phyloP scores from a whole-genome alignment of 139 green algal genomes.

The Edaphochlamys debaryana region DNA sequence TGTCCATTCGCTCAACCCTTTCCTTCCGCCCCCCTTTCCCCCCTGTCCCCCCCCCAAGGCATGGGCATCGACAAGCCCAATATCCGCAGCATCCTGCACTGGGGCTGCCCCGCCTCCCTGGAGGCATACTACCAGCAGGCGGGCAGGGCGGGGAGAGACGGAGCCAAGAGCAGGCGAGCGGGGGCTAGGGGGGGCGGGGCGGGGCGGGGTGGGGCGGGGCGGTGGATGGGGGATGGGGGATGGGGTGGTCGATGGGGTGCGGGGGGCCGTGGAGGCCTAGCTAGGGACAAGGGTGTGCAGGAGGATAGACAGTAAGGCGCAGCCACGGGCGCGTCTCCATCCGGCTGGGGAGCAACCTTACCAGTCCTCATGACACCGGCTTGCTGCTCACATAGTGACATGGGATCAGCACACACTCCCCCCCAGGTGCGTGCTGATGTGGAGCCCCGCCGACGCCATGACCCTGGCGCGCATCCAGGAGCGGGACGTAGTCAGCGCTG shows the following conservation, averaged over 20 bases:
- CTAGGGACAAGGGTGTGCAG: too few relatives aligned
- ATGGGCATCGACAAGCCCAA: conserved; percentile 81
- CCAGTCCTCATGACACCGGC: too few relatives aligned
- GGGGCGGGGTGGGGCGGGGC: too few relatives aligned
- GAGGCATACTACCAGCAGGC: conserved; percentile 59
- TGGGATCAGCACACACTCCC: too few relatives aligned
- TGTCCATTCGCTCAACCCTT: background rate
- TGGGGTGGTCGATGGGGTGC: background rate
- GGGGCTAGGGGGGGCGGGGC: too few relatives aligned
- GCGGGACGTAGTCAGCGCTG: conserved; percentile 4
- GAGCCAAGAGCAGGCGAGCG: conserved; percentile 7
- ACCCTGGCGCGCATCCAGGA: conserved; percentile 48
- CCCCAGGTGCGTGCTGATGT: conserved; percentile 61
- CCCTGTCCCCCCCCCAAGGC: conserved; percentile 3
- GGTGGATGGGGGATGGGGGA: too few relatives aligned
- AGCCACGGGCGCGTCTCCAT: too few relatives aligned
- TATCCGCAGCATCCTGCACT: conserved; percentile 89
- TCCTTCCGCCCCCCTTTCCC: background rate
- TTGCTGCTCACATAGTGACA: too few relatives aligned
- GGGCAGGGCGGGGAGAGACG: conserved; percentile 38
- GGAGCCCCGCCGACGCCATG: conserved; percentile 50
- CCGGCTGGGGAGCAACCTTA: too few relatives aligned
- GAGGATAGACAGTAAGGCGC: too few relatives aligned
- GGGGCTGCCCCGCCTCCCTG: conserved; percentile 64
- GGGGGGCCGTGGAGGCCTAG: too few relatives aligned